Conservation (phyloP, 2,329 filamentous ascomycete species). For the Aspergillus sp. region DNA sequence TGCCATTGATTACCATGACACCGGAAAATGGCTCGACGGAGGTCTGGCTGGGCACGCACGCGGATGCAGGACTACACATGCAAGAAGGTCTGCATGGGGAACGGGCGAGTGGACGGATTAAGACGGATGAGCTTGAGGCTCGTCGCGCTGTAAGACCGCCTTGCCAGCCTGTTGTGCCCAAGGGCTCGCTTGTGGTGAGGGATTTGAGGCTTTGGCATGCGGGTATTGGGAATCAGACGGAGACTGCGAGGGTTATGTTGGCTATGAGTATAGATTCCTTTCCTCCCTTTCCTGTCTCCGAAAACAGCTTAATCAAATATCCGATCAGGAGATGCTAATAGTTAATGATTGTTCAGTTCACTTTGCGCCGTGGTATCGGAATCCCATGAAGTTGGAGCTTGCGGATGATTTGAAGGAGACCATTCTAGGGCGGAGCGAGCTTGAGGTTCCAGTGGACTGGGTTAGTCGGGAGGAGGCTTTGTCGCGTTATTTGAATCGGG, state of each 20-base stretch:
- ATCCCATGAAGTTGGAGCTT: slow-evolving; percentile 32
- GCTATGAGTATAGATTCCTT: slow-evolving; percentile 28
- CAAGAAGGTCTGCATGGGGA: background rate
- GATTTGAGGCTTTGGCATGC: slow-evolving; percentile 53
- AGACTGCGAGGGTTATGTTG: slow-evolving; percentile 48
- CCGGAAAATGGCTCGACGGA: slow-evolving; percentile 52
- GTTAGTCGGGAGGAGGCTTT: slow-evolving; percentile 10
- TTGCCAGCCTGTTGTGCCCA: slow-evolving; percentile 40
- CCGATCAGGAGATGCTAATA: no score
- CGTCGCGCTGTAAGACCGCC: slow-evolving; percentile 29
- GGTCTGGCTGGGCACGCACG: slow-evolving; percentile 52
- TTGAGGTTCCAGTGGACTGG: slow-evolving; percentile 36
- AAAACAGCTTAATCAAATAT: no score
- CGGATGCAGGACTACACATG: slow-evolving; percentile 26
- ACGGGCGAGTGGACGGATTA: slow-evolving; percentile 2
- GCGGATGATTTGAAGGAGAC: slow-evolving; percentile 29
- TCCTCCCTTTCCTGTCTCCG: no score
- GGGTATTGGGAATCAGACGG: slow-evolving; percentile 48
- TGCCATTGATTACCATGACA: slow-evolving; percentile 47
- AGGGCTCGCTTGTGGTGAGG: slow-evolving; percentile 47
- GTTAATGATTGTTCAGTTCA: no score
- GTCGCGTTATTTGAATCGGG: no score
- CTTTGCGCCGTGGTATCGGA: slow-evolving; percentile 40
- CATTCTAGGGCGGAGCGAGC: slow-evolving; percentile 36
- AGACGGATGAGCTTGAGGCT: background rate